These are phyloP conservation scores for Eimeria acervulina DNA, from an alignment of 169 alveolate species.

Conservation along the genomic window DNA sequence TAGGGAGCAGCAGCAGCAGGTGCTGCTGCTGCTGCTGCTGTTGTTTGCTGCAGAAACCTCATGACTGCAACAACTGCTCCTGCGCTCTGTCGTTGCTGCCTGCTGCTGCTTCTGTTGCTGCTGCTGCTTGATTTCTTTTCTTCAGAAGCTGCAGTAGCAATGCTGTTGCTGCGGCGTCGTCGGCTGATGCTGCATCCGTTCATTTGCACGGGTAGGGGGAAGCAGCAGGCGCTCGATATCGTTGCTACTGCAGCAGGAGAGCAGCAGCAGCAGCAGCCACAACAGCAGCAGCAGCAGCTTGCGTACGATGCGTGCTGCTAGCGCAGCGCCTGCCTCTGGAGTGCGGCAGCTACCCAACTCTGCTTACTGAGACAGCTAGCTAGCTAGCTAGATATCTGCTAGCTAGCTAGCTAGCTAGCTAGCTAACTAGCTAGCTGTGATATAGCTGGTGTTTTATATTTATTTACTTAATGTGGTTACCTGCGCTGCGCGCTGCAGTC, in stretches of 20 bases:
- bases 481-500: background rate
- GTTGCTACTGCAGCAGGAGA: slow-evolving; percentile 36
- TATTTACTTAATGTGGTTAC: background rate
- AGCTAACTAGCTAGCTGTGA: slow-evolving; percentile 8
- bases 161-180: background rate
- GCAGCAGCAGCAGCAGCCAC: slow-evolving; percentile 12
- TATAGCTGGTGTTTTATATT: too few relatives aligned
- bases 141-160: background rate
- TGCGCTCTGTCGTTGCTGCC: background rate
- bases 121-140: background rate
- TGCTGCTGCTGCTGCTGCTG: slow-evolving; percentile 10
- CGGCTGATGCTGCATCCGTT: background rate
- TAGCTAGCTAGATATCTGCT: background rate
- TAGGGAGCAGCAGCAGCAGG: slow-evolving; percentile 31
- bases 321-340: background rate
- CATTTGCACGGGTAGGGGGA: background rate
- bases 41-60: slow-evolving; percentile 11
- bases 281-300: slow-evolving; percentile 6
- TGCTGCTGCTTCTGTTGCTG: slow-evolving; percentile 23
- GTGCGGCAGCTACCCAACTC: background rate
- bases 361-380: background rate
- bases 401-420: slow-evolving; percentile 23
- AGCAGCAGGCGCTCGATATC: background rate
- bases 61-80: slow-evolving; percentile 2
- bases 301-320: background rate